Evolutionary conservation across 2,329 filamentous ascomycete genomes (phyloP).

Genomic region (Ophiocordyceps camponoti-rufipedis): DNA sequence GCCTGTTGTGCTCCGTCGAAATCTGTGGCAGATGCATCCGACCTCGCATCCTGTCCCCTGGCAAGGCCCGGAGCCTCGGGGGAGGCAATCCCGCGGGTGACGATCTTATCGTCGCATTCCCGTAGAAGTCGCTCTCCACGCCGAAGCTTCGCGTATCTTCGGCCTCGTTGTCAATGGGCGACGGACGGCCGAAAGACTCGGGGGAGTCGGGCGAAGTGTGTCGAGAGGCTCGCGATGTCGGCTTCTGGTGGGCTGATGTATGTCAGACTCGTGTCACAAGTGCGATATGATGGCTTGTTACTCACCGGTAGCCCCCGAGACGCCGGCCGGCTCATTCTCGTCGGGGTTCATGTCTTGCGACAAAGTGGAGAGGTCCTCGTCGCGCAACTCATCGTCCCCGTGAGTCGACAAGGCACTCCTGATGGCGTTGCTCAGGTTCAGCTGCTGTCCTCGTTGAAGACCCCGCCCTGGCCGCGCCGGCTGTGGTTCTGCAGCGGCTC

Average conservation of each 20-base stretch:
- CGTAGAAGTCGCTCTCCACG: conserved; percentile 17
- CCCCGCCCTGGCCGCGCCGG: conserved; percentile 6
- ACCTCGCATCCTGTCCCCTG: background rate
- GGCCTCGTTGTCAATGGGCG: conserved; percentile 6
- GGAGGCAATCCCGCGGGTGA: conserved; percentile 6
- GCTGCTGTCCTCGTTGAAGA: conserved; percentile 4
- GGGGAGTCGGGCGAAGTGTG: background rate
- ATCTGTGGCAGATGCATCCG: background rate
- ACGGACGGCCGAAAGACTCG: background rate
- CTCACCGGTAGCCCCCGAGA: conserved; percentile 1
- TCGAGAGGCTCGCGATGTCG: background rate
- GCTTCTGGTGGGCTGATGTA: background rate
- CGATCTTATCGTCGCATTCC: conserved; percentile 17
- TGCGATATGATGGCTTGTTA: background rate
- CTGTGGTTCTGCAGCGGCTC: conserved; percentile 16
- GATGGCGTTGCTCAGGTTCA: conserved; percentile 12
- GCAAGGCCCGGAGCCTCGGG: background rate
- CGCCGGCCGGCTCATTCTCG: conserved; percentile 7
- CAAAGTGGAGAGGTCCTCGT: background rate
- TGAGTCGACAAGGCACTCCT: conserved; percentile 9
- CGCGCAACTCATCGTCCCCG: conserved; percentile 3
- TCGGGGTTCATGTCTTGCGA: conserved; percentile 3
- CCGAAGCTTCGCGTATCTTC: conserved; percentile 17
- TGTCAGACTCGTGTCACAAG: background rate
- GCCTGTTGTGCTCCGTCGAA: background rate